Evolutionary conservation across 805 yeast genomes (phyloP), one percentile per base, ranked within the genome.

Genomic region (Phaffomyces thermotolerans): DNA sequence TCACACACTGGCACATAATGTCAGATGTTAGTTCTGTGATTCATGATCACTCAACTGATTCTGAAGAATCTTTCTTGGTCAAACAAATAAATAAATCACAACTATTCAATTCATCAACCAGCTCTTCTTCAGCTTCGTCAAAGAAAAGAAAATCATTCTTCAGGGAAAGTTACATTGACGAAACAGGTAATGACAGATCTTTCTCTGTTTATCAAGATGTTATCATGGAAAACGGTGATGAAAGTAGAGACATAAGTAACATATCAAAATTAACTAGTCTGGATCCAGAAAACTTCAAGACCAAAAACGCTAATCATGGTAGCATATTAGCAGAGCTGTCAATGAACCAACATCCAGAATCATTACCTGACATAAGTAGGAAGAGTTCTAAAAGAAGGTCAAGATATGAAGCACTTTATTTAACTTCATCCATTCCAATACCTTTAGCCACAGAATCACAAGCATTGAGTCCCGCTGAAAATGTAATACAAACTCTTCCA

Each of bases 21-120:
- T 33, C 35, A 5, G 35, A 33, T 13, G 12, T 10, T 18, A 33
- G 18, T 18, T 33, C 35, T 17, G 22, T 33, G n/a, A 8, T 18
- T 9, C 35, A 36, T 20, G 47, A 47, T 18, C 49, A 54, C 10
- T 56, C 61, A 4, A 54, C 62, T 12, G 60, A 56, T 34, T 54
- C 62, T 24, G 62, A 57, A 32, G 62, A 57, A 39, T 57, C 62
- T 3, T 57, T 57, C 39, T 44, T 57, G 13, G 48, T 57, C 44
- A 52, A 47, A 30, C 59, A 57, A 43, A 25, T 57, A 6, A 57
- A 57, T 48, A 52, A 44, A 32, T 55, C 60, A 3, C 54, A 51
- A 15, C 40, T 54, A 10, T 54, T 56, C 45, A 54, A 56, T 39
- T 47, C 42, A 23, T 49, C 53, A 3, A 41, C 38, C n/a, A 8